Base-by-base conservation (phyloP, 192 early-diverging fungal genomes). In the Coemansia sp. region DNA sequence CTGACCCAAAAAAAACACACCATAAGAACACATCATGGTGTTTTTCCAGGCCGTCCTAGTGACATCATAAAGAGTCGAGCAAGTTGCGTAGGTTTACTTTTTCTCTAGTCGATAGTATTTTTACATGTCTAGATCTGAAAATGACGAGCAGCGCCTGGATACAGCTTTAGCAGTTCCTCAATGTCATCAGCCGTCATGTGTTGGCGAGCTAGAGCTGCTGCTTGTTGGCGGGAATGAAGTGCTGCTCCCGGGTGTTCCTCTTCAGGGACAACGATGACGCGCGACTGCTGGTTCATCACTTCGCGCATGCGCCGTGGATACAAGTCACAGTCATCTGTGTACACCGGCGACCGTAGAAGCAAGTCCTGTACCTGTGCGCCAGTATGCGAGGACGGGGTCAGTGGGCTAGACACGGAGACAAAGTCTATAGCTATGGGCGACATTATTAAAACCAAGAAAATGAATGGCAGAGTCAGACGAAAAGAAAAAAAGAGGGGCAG, bases 281-380 rank as follows among this genome's bases (percentile, higher is more conserved):
- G 23, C 13, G 35, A 24, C 20, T 39, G 67, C 60, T 74, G 71
- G 66, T 83, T 83, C 55, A 71, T 64, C 9, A 77, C 72, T 14
- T 73, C 69, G 20, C 75, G 80, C 71, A 83, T 62, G 9, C 64
- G 66, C 13, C 61, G 67, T 20, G 75, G 80, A 34, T 83, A 65
- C 66, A 83, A 65, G 72, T 83, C 75, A 50, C 80, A 83, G 60
- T 67, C 71, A 2, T 62, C 69, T 1, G 71, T 70, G 61, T 71
- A 83, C 23, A 65, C 58, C 13, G 80, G 71, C 58, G 75, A 83
- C 65, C 36, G 26, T 2, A 51, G 38, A 28, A 82, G 50, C 24
- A 82, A 43, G 11, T 74, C 65, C 26, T 59, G 55, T 3, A 69
- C 55, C 7, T 24, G 61, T 0, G 14, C 35, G 36, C 28, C 16